Evolutionary conservation across 306 rosid genomes (phyloP).

Genomic region (Sicyos edulis): DNA sequence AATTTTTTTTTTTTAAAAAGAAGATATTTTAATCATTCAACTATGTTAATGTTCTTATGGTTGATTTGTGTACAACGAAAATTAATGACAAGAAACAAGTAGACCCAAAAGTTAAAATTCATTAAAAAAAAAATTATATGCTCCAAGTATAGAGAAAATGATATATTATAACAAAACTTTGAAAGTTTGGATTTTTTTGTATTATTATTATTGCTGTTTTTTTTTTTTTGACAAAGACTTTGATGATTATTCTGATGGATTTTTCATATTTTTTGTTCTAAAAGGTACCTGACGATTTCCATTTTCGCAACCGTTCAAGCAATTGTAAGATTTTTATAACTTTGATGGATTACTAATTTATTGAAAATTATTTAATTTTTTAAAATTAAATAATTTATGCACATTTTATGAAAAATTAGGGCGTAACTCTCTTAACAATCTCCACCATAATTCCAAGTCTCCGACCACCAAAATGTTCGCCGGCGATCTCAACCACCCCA

Average conservation of each 20-base stretch:
- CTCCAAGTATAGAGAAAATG: background rate
- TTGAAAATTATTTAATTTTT: background rate
- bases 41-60: too few relatives aligned
- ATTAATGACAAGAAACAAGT: too few relatives aligned
- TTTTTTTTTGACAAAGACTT: background rate
- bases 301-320: constrained; percentile 80
- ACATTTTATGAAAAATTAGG: constrained; percentile 34
- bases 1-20: too few relatives aligned
- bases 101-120: too few relatives aligned
- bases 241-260: constrained; percentile 11
- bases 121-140: background rate
- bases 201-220: background rate
- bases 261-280: background rate
- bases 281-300: constrained; percentile 76
- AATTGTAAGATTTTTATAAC: constrained; percentile 37
- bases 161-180: background rate
- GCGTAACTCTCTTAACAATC: constrained; percentile 68
- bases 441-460: constrained; percentile 74
- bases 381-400: background rate
- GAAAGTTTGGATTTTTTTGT: background rate
- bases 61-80: too few relatives aligned
- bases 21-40: too few relatives aligned
- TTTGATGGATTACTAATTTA: background rate
- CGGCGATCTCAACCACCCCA: background rate
- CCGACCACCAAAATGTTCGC: constrained; percentile 62